Evolutionary conservation across 164 flowering plant genomes (phyloP).

Genomic region (Nymphaea thermarum): DNA sequence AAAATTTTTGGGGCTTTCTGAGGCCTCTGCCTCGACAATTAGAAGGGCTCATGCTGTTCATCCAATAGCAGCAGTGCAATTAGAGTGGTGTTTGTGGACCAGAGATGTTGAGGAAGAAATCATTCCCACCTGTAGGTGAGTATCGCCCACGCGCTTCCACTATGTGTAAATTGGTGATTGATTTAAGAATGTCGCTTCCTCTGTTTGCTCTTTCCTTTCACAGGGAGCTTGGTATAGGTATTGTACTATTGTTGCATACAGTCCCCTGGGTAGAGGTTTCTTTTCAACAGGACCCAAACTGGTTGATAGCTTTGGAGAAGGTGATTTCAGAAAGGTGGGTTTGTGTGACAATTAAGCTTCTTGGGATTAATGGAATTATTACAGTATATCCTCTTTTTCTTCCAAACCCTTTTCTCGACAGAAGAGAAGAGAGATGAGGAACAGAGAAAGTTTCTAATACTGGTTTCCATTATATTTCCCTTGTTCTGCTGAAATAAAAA

Average conservation of each 20-base stretch:
- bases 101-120: conserved; percentile 28
- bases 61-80: conserved; percentile 21
- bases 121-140: conserved; percentile 28
- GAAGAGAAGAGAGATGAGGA: not conserved
- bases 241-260: conserved; percentile 22
- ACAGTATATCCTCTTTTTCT: not conserved
- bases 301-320: conserved; percentile 5
- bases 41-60: conserved; percentile 27
- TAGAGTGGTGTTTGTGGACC: conserved; percentile 25
- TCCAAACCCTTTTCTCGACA: not conserved
- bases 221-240: conserved; percentile 34
- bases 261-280: conserved; percentile 25
- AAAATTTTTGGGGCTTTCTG: conserved; percentile 23
- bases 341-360: not conserved
- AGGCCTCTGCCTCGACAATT: conserved; percentile 19
- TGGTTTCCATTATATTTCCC: too few relatives aligned
- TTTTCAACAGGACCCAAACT: conserved; percentile 12
- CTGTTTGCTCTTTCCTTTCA: not conserved
- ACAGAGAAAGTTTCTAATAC: not conserved
- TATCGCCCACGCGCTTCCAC: not conserved
- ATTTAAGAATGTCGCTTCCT: not conserved
- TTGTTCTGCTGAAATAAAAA: not conserved
- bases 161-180: not conserved
- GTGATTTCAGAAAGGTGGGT: conserved; percentile 10
- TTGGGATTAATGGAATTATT: not conserved